phyloP scores from a whole-genome alignment of 2,329 filamentous ascomycete species.

The Aspergillus novoparasiticus region DNA sequence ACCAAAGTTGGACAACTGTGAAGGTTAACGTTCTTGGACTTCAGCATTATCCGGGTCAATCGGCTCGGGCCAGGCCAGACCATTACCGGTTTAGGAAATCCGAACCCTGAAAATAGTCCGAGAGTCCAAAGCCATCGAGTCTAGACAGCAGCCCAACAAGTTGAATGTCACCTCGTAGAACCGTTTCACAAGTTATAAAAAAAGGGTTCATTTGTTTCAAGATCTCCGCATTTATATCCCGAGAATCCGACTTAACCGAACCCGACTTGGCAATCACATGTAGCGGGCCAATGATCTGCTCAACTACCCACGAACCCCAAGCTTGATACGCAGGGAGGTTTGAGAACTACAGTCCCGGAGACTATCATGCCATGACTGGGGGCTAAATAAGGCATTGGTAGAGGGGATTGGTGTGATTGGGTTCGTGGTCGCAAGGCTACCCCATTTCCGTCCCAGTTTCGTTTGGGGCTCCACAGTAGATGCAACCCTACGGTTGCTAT shows the following conservation, averaged over 20 bases:
- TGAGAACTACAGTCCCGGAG: not conserved
- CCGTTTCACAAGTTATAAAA: not conserved
- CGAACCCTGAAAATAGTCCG: not conserved
- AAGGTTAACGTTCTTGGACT: not conserved
- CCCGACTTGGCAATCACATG: not conserved
- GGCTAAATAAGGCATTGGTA: not conserved
- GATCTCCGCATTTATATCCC: not conserved
- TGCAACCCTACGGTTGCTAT: conserved; percentile 2
- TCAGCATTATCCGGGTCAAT: not conserved
- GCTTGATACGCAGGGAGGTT: not conserved
- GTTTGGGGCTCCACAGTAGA: not conserved
- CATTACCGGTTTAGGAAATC: not conserved
- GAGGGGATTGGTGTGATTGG: not conserved
- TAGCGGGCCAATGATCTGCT: not conserved
- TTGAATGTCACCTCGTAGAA: not conserved
- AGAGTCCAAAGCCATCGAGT: not conserved
- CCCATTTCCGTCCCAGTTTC: not conserved
- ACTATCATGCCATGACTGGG: not conserved
- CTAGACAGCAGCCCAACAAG: not conserved
- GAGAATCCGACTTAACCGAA: not conserved
- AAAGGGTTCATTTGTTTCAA: not conserved
- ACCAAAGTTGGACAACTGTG: not conserved
- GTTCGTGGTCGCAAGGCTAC: not conserved
- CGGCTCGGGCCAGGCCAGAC: not conserved
- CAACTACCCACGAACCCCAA: not conserved